phyloP scores from a whole-genome alignment of 495 filamentous ascomycete genomes.

The Amorphotheca resinae region DNA sequence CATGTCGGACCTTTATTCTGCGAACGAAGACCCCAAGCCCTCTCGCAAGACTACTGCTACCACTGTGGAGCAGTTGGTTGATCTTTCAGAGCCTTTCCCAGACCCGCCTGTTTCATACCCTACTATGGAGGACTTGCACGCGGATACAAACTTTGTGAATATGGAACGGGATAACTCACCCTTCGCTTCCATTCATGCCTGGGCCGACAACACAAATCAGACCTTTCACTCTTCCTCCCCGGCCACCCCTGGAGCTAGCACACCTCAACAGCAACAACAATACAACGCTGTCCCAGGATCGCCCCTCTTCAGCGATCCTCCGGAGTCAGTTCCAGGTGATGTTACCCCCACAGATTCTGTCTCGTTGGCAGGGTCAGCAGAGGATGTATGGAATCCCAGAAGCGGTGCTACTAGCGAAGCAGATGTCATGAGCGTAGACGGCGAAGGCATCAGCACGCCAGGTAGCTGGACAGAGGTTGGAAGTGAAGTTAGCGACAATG shows the following conservation, averaged over 20 bases:
- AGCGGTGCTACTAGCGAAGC: constrained; percentile 23
- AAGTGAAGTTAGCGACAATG: constrained; percentile 53
- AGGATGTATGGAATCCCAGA: constrained; percentile 25
- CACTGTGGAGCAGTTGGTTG: constrained; percentile 14
- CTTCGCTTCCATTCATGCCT: constrained; percentile 42
- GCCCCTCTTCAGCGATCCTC: constrained; percentile 14
- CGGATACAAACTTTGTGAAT: constrained; percentile 10
- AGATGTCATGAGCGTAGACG: constrained; percentile 57
- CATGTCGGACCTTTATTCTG: constrained; percentile 36
- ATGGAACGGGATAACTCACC: constrained; percentile 23
- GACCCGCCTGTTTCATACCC: constrained; percentile 18
- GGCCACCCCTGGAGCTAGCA: constrained; percentile 19
- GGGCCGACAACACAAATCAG: constrained; percentile 31
- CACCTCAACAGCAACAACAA: constrained; percentile 8
- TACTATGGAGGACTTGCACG: constrained; percentile 5
- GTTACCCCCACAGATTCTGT: constrained; percentile 39
- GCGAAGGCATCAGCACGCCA: constrained; percentile 48
- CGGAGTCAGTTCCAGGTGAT: constrained; percentile 20
- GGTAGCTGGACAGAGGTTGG: constrained; percentile 70
- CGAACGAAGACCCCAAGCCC: constrained; percentile 8
- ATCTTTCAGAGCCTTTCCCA: constrained; percentile 13
- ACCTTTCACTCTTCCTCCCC: constrained; percentile 43
- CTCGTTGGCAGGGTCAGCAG: constrained; percentile 29
- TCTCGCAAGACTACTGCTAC: constrained; percentile 12
- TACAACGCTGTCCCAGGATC: constrained; percentile 6